These are phyloP conservation scores for Penicillium sclerotigenum DNA, from an alignment of 2,329 filamentous ascomycete species.

Conservation along the genomic window DNA sequence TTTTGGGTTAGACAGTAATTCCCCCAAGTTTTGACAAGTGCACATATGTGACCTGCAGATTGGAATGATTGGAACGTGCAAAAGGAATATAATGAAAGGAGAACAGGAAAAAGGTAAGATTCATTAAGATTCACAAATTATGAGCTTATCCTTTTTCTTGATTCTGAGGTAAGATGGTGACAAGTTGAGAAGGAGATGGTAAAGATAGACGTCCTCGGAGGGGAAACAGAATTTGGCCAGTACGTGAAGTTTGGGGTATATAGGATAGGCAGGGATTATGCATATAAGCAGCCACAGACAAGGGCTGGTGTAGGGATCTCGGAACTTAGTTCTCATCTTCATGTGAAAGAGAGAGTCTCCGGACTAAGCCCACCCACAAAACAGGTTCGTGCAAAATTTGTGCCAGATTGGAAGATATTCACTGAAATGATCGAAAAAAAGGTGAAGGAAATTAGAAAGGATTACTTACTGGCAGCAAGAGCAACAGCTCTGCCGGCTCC, in stretches of 20 bases:
- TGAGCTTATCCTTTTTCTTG: conserved; percentile 2
- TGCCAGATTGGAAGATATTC: not conserved
- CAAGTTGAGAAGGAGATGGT: not conserved
- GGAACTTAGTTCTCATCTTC: conserved; percentile 9
- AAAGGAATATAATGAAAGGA: not conserved
- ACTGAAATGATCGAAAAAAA: not conserved
- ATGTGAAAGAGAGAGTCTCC: conserved; percentile 11
- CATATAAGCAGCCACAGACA: not conserved
- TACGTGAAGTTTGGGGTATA: conserved; percentile 16
- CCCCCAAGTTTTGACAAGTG: not conserved
- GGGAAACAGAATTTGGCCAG: not conserved
- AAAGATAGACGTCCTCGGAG: not conserved
- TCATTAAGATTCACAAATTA: conserved; percentile 19
- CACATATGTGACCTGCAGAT: not conserved
- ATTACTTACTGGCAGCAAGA: conserved; percentile 42
- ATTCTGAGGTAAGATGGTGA: not conserved
- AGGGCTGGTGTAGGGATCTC: not conserved
- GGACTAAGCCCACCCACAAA: not conserved
- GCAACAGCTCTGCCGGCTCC: conserved; percentile 36
- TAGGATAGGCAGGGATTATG: not conserved
- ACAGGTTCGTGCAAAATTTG: conserved; percentile 1
- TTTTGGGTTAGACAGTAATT: conserved; percentile 9
- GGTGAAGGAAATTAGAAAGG: conserved; percentile 1
- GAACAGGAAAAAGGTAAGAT: conserved; percentile 2
- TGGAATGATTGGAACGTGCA: not conserved